phyloP scores from a whole-genome alignment of 768 basidiomycete genomes.

The Glaciozyma martinii region DNA sequence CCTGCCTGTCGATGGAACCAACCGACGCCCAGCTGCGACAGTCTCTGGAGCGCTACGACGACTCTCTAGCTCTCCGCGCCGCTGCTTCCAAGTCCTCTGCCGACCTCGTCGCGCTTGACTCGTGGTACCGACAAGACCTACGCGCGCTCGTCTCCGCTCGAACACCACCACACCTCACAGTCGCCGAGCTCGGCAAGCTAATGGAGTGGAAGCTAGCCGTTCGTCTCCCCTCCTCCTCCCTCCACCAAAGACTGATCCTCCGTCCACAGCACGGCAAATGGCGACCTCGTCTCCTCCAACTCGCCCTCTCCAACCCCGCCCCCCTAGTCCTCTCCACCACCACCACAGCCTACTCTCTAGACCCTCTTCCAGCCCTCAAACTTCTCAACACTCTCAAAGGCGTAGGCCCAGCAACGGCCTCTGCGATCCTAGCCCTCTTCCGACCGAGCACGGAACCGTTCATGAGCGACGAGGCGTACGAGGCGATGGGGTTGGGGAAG shows the following conservation, averaged over 20 bases:
- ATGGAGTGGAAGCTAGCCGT: slow-evolving; percentile 32
- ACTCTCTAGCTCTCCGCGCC: background rate
- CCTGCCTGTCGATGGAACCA: background rate
- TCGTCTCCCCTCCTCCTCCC: background rate
- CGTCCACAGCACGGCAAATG: slow-evolving; percentile 22
- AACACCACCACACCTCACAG: background rate
- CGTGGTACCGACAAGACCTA: slow-evolving; percentile 11
- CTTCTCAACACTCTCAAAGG: slow-evolving; percentile 18
- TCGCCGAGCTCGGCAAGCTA: slow-evolving; percentile 16
- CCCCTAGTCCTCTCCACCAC: slow-evolving; percentile 12
- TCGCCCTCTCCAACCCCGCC: slow-evolving; percentile 9
- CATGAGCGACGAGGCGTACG: slow-evolving; percentile 18
- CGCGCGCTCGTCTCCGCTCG: background rate
- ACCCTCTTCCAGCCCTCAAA: slow-evolving; percentile 3
- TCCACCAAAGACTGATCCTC: background rate
- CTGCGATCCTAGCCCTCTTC: slow-evolving; percentile 20
- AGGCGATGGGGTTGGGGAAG: slow-evolving; percentile 1
- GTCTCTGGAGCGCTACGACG: slow-evolving; percentile 3
- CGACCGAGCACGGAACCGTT: slow-evolving; percentile 7
- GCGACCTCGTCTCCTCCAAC: slow-evolving; percentile 9
- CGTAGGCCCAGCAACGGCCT: slow-evolving; percentile 31
- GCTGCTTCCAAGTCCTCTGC: background rate
- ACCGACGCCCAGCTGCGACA: slow-evolving; percentile 1
- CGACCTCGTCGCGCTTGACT: slow-evolving; percentile 17
- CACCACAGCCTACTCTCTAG: background rate